Base-by-base conservation (phyloP, 2,329 filamentous ascomycete genomes). In the Verticillium tricorpus region DNA sequence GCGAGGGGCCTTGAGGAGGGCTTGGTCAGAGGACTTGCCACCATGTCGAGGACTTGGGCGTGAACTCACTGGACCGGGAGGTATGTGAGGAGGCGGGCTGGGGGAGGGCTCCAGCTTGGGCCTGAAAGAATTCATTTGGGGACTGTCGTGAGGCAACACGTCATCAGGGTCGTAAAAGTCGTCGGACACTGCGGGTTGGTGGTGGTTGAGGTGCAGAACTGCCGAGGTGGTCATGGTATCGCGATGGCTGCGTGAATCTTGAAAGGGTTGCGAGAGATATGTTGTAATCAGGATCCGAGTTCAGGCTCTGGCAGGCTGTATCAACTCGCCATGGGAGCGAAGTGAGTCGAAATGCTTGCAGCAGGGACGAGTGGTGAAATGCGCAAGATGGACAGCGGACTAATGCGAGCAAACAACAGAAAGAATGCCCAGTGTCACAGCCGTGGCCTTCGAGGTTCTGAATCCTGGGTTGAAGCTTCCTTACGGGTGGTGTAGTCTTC, bases 1-100 rank as follows among this genome's bases (percentile, higher is more conserved):
- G 52, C 83, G 78, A 66, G 75, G 79, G 64, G 81, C 76, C 82
- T 85, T 86, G 69, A 72, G 78, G 66, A 75, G 76, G 80, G 4
- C 1, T 50, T 78, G 76, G 79, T 82, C 82, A 80, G 79, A 76
- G 70, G 79, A 80, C 71, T 78, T 79, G 73, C 74, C 72, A n/a
- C 12, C 40, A 12, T 8, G n/a, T 68, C 72, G 73, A 63, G 69
- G 69, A 65, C 69, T 74, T 68, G 69, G 71, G 73, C 71, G 70
- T 67, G 71, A 73, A 79, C 78, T 79, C 72, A 77, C 74, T 74
- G 73, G 74, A 70, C 77, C 74, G 70, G 74, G 70, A 68, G 76
- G 74, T 61, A 80, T 72, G 67, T 75, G 76, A 66, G 78, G 80
- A 37, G 78, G 75, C 14, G 83, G 82, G 68, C 80, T 84, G 58